A percentile compares a stretch with the other conserved stretches of the same genome.
These are phyloP conservation scores for Seminavis robusta DNA, from an alignment of 108 stramenopile species.

Conservation along the genomic window DNA sequence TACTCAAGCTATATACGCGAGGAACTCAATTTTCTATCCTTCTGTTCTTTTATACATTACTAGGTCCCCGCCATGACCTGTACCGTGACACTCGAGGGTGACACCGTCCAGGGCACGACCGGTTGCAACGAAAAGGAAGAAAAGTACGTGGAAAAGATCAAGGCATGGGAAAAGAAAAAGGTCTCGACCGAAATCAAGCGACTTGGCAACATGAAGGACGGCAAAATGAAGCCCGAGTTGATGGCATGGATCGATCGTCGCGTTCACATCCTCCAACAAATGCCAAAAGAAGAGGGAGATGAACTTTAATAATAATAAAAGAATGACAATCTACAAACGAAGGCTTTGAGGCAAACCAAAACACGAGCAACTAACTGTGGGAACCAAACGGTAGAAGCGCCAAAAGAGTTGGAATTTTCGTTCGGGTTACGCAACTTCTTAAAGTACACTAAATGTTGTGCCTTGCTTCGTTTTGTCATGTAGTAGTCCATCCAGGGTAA, in stretches of 20 bases:
- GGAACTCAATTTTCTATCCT: not conserved
- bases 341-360: too few species aligned
- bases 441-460: too few species aligned
- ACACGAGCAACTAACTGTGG: too few species aligned
- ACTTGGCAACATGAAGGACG: slow-evolving; percentile 33
- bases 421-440: too few species aligned
- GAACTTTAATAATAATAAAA: too few species aligned
- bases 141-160: slow-evolving; percentile 57
- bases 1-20: not conserved
- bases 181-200: slow-evolving; percentile 38
- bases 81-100: slow-evolving; percentile 19
- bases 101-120: slow-evolving; percentile 3
- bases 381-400: too few species aligned
- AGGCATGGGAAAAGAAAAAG: slow-evolving; percentile 30
- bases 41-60: not conserved
- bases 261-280: slow-evolving; percentile 36
- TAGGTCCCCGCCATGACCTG: slow-evolving; percentile 3
- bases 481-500: too few species aligned
- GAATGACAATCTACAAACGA: too few species aligned
- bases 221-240: slow-evolving; percentile 42
- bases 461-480: too few species aligned
- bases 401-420: too few species aligned
- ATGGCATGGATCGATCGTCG: slow-evolving; percentile 40
- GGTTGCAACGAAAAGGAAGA: slow-evolving; percentile 66
- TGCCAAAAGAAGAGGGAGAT: too few species aligned